A percentile compares a stretch with the other conserved stretches of the same genome.
Conservation (phyloP, 805 yeast genomes). For the Priceomyces fermenticarens region DNA sequence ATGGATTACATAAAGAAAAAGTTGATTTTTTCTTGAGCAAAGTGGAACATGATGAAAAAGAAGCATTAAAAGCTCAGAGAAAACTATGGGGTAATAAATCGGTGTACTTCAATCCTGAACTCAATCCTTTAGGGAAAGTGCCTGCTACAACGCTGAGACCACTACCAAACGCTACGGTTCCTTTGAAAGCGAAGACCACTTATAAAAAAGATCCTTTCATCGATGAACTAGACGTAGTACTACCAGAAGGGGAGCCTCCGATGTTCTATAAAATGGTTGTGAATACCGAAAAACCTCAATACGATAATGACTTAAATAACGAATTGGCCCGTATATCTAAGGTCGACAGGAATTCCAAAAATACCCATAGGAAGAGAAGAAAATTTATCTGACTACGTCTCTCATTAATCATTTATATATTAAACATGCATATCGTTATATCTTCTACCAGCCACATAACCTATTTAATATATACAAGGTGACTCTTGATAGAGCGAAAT, state of each 20-base stretch:
- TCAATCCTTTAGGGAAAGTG: constrained; percentile 59
- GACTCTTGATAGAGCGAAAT: not conserved
- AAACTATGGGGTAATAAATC: constrained; percentile 46
- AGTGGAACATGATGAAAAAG: constrained; percentile 14
- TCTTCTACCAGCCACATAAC: too few relatives aligned
- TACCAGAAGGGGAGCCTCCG: constrained; percentile 46
- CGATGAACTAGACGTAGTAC: constrained; percentile 21
- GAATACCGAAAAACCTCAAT: constrained; percentile 20
- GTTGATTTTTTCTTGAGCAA: constrained; percentile 20
- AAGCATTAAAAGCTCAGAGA: constrained; percentile 13
- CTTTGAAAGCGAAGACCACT: constrained; percentile 17
- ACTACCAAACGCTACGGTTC: constrained; percentile 29
- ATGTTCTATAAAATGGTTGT: constrained; percentile 42
- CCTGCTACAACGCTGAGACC: constrained; percentile 29
- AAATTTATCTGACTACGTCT: too few relatives aligned
- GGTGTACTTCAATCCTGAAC: constrained; percentile 61
- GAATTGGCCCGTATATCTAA: not conserved
- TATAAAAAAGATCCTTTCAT: constrained; percentile 30
- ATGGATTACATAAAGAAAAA: constrained; percentile 31
- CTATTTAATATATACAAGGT: not conserved
- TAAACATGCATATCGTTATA: too few relatives aligned
- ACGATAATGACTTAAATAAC: not conserved
- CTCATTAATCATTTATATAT: too few relatives aligned
- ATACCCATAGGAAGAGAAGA: too few relatives aligned
- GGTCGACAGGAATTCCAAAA: too few relatives aligned